Percentiles rank a stretch among this genome's conserved stretches.
Conservation (phyloP, 768 basidiomycete species). For the Russula emetica region DNA sequence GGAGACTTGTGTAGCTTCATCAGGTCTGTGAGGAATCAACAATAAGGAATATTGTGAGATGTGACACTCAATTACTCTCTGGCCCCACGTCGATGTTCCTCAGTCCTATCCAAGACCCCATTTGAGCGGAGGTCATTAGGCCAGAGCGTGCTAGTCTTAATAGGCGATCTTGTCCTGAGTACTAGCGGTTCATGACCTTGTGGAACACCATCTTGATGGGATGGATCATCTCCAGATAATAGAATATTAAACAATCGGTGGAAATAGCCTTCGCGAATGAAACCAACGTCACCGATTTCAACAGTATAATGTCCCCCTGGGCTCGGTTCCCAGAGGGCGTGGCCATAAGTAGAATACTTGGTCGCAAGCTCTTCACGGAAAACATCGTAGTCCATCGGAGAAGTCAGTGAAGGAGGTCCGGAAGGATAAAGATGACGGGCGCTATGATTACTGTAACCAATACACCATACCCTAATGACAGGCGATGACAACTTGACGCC, state of each 20-base stretch:
- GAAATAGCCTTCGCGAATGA: slow-evolving; percentile 4
- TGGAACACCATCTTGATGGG: background rate
- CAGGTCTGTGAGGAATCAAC: background rate
- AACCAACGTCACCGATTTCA: slow-evolving; percentile 6
- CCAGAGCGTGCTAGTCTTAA: background rate
- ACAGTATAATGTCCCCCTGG: background rate
- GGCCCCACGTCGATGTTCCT: background rate
- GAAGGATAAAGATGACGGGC: too few species aligned
- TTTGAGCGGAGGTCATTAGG: background rate
- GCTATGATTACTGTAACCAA: background rate
- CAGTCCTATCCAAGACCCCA: background rate
- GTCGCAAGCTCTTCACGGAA: slow-evolving; percentile 4
- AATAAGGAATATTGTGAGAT: too few species aligned
- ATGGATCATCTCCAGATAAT: background rate
- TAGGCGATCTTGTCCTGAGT: background rate
- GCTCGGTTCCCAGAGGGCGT: slow-evolving; percentile 5
- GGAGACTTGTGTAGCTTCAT: background rate
- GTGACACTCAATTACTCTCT: background rate
- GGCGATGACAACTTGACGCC: background rate
- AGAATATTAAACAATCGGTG: slow-evolving; percentile 4
- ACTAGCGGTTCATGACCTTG: background rate
- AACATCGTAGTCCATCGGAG: slow-evolving; percentile 1
- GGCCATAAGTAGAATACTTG: slow-evolving; percentile 7
- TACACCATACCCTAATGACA: too few species aligned
- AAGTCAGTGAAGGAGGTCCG: background rate